phyloP scores from a whole-genome alignment of 2,329 filamentous ascomycete genomes.

The Magnaporthiopsis rhizophila region DNA sequence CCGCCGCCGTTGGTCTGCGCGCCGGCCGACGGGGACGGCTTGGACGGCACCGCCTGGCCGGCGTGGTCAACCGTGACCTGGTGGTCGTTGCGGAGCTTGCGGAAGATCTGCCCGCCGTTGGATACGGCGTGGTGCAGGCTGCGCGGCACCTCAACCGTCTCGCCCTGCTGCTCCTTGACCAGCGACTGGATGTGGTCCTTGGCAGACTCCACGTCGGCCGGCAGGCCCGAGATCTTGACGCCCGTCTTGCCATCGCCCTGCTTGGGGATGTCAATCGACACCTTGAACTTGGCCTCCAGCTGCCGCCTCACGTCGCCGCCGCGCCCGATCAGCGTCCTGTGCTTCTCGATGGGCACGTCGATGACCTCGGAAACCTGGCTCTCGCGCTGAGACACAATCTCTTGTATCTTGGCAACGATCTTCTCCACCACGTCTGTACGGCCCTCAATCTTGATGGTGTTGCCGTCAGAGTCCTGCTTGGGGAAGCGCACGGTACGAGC shows the following conservation, averaged over 20 bases:
- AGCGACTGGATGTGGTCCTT: slow-evolving; percentile 76
- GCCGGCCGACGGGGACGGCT: slow-evolving; percentile 45
- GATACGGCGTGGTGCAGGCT: slow-evolving; percentile 76
- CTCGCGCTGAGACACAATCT: slow-evolving; percentile 74
- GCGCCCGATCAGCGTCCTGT: slow-evolving; percentile 83
- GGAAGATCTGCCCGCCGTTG: slow-evolving; percentile 91
- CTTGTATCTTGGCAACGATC: slow-evolving; percentile 73
- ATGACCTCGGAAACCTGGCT: slow-evolving; percentile 71
- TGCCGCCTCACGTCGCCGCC: slow-evolving; percentile 80
- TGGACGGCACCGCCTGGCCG: slow-evolving; percentile 67
- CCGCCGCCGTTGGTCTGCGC: slow-evolving; percentile 51
- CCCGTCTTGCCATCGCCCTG: slow-evolving; percentile 78
- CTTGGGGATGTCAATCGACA: slow-evolving; percentile 84
- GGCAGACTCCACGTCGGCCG: slow-evolving; percentile 72
- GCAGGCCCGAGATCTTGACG: slow-evolving; percentile 76
- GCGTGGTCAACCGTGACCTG: slow-evolving; percentile 89
- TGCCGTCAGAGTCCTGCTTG: slow-evolving; percentile 74
- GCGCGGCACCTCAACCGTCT: slow-evolving; percentile 77
- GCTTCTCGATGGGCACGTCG: slow-evolving; percentile 83
- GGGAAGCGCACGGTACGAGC: slow-evolving; percentile 93
- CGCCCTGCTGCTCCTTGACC: slow-evolving; percentile 79
- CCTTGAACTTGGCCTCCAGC: slow-evolving; percentile 77
- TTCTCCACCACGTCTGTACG: slow-evolving; percentile 78
- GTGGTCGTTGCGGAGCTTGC: slow-evolving; percentile 75
- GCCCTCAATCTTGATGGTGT: slow-evolving; percentile 82